Conservation (phyloP, 257 asterid genomes). For the Solanum arcanum region DNA sequence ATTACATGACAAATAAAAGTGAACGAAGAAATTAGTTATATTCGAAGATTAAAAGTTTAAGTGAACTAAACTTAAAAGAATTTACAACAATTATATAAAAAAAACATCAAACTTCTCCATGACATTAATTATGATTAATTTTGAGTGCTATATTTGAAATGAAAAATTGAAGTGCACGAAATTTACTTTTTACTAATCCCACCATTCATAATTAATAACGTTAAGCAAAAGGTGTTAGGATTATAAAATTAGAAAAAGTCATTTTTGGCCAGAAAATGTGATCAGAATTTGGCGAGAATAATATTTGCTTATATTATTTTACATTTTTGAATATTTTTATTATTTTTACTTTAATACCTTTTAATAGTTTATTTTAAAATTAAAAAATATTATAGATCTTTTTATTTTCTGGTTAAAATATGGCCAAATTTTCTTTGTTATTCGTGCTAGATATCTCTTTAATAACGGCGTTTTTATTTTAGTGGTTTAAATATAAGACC, state of each 20-base stretch:
- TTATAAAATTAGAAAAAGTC: background rate
- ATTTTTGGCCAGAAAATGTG: background rate
- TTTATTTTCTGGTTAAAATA: no score
- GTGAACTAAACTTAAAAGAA: background rate
- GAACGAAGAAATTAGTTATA: no score
- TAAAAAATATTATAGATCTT: no score
- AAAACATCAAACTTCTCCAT: no score
- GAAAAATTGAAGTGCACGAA: background rate
- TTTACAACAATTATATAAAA: no score
- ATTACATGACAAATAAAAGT: no score
- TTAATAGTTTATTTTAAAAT: background rate
- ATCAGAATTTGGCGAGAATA: background rate
- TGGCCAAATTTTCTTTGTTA: background rate
- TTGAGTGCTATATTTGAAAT: background rate
- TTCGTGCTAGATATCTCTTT: background rate
- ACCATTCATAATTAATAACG: background rate
- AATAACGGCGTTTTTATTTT: background rate
- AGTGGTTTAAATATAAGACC: background rate
- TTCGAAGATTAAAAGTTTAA: background rate
- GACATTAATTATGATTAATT: background rate
- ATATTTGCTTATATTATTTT: no score
- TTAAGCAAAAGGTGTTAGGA: background rate
- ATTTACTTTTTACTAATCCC: no score
- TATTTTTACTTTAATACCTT: no score
- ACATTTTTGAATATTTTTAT: no score